Base-by-base conservation (phyloP, 352 stramenopile genomes). In the Stephanocyclus meneghinianus region DNA sequence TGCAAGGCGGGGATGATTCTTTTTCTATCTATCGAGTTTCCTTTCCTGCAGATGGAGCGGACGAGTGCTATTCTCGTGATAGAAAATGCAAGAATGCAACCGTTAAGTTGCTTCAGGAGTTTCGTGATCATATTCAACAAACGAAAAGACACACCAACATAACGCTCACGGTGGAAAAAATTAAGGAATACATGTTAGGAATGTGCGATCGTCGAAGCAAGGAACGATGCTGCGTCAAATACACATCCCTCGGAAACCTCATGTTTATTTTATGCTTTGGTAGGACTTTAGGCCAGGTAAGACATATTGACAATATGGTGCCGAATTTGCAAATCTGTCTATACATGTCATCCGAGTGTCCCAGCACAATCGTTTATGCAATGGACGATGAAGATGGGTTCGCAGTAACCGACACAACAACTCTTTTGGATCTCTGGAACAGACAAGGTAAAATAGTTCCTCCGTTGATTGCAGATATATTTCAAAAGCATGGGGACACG, bases 301-400 rank as follows among this genome's bases (percentile, higher is more conserved):
- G 85, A n/a, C 85, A 90, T 18, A 90, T 89, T 66, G 85, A 90
- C 68, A 78, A 86, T 53, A 90, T 87, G 78, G 59, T 78, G 32
- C 69, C 75, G 3, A 90, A 90, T 73, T 1, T 87, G 3, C 81
- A 89, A 68, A 77, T 90, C 26, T 89, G 85, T 44, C 42, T 85
- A 29, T 90, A 90, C 42, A 88, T 90, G 78, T 87, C 81, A n/a
- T 30, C 18, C 0, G 6, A 73, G 11, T 90, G 85, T 69, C 81
- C 82, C 40, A 84, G 67, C 53, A 90, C 85, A 5, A 76, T 89
- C 32, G 61, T 87, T 5, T 90, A 89, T 76, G 55, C 44, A 15
- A 73, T 86, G 57, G 76, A 84, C 51, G 71, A 83, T 67, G 30
- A 15, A 26, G 59, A 76, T 65, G 70, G 70, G 70, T 78, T 47